phyloP scores from a whole-genome alignment of 169 alveolate species.

The Perkinsus olseni region DNA sequence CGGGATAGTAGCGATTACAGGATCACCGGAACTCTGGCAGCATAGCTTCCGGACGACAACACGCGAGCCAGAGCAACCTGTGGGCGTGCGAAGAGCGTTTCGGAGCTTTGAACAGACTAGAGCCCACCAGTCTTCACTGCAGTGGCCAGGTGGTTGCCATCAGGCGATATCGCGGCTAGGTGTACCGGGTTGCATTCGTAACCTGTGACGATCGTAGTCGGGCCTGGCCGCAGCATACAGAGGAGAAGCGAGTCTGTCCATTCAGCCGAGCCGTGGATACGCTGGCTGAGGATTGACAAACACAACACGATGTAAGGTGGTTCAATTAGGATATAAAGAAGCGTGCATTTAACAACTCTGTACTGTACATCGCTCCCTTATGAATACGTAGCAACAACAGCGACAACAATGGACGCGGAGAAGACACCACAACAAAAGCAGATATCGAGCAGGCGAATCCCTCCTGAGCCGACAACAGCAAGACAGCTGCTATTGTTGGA shows the following conservation, averaged over 20 bases:
- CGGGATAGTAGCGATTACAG: neutral
- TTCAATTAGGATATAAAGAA: too few species aligned
- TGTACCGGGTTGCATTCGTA: neutral
- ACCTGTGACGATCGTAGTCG: neutral
- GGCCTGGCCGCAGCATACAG: too few species aligned
- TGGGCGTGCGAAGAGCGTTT: neutral
- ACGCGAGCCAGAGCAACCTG: neutral
- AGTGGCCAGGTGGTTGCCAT: neutral
- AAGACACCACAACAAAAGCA: too few species aligned
- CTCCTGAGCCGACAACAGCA: neutral
- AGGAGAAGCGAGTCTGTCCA: too few species aligned
- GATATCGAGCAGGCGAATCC: too few species aligned
- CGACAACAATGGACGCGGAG: too few species aligned
- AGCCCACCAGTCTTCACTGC: neutral
- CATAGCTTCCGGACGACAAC: neutral
- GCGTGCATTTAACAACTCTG: too few species aligned
- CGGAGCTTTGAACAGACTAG: neutral
- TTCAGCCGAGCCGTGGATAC: too few species aligned
- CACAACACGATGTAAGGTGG: too few species aligned
- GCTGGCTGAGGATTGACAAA: too few species aligned
- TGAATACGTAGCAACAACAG: too few species aligned
- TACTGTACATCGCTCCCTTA: too few species aligned
- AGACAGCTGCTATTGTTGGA: slow-evolving; percentile 23
- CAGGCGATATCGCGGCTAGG: neutral
- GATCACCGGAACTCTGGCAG: neutral